These are phyloP conservation scores for Lolium perenne DNA, from an alignment of 176 grass and related monocot genomes.

Conservation along the genomic window DNA sequence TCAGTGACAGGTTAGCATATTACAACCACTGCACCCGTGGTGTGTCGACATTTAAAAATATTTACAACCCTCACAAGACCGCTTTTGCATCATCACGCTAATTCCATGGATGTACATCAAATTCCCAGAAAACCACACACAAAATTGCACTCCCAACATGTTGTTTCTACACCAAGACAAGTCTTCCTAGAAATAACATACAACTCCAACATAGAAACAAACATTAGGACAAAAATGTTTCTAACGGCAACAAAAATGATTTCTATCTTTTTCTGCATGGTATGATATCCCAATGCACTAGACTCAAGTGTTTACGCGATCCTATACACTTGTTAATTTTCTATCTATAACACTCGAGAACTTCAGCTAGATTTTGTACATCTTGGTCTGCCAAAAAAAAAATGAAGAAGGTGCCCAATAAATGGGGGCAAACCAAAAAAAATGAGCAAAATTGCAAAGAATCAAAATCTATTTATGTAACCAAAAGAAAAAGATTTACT, in stretches of 20 bases:
- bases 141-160: constrained; percentile 4
- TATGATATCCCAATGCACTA: constrained; percentile 23
- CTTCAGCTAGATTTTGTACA: constrained; percentile 44
- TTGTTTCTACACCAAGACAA: neutral
- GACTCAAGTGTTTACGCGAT: constrained; percentile 12
- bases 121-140: neutral
- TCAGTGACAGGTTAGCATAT: neutral
- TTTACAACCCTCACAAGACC: neutral
- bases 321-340: constrained; percentile 37
- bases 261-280: constrained; percentile 28
- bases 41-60: neutral
- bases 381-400: constrained; percentile 30
- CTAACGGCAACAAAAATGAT: neutral
- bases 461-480: constrained; percentile 33
- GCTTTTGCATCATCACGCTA: neutral
- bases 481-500: constrained; percentile 11
- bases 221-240: neutral
- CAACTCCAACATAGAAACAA: neutral
- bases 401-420: constrained; percentile 1
- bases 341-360: constrained; percentile 38
- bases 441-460: constrained; percentile 38
- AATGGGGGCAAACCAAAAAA: neutral
- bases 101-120: neutral
- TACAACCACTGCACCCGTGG: neutral
- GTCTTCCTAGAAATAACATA: constrained; percentile 2